These are phyloP conservation scores for Euphrasia arctica DNA, from an alignment of 305 asterid species.

Conservation along the genomic window DNA sequence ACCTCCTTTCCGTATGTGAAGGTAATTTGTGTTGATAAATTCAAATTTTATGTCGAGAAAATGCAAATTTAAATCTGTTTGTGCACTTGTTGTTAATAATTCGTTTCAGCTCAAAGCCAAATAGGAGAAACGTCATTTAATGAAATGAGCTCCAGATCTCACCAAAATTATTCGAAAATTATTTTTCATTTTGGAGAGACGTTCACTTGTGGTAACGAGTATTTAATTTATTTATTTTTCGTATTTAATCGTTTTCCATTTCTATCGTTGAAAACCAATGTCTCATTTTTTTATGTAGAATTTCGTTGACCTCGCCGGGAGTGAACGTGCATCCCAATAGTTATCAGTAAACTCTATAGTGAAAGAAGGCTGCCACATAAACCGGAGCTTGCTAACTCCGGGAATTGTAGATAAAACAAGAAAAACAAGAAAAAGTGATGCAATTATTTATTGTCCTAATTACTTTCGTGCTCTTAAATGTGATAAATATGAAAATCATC, in stretches of 20 bases:
- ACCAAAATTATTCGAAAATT: constrained; percentile 24
- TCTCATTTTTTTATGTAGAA: constrained; percentile 42
- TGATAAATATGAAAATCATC: too few relatives aligned
- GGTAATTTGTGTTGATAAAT: constrained; percentile 35
- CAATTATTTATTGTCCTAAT: too few relatives aligned
- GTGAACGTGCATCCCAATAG: constrained; percentile 96
- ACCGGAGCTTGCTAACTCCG: constrained; percentile 89
- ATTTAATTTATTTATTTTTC: background rate
- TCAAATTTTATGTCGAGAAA: background rate
- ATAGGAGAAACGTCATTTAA: constrained; percentile 76
- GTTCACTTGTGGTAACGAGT: constrained; percentile 53
- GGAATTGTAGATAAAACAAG: constrained; percentile 48
- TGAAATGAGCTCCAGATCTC: constrained; percentile 86
- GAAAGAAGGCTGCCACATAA: constrained; percentile 97
- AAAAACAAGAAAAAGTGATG: too few relatives aligned
- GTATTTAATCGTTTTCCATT: background rate
- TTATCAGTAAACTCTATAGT: constrained; percentile 87
- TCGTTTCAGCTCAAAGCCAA: constrained; percentile 76
- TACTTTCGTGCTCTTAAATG: too few relatives aligned
- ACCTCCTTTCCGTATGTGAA: constrained; percentile 82
- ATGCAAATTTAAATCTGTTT: too few relatives aligned
- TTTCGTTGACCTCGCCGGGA: constrained; percentile 96
- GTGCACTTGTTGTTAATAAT: background rate
- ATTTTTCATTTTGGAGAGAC: constrained; percentile 48
- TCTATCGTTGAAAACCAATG: background rate